Conservation (phyloP, 2,329 filamentous ascomycete species). For the Colletotrichum simmondsii region DNA sequence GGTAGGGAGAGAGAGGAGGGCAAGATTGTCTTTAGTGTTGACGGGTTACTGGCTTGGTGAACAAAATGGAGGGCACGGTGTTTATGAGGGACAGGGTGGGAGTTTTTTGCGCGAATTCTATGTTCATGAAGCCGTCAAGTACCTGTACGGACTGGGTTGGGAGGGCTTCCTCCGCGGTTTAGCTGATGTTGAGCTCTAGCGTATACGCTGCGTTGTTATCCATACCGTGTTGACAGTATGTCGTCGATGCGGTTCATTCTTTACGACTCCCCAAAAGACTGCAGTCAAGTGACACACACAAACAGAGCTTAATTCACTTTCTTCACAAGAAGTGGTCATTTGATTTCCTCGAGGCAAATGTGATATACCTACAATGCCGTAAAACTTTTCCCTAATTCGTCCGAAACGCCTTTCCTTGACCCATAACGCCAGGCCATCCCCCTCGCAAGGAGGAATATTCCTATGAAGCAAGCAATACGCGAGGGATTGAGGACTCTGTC, state of each 20-base stretch:
- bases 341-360: neutral
- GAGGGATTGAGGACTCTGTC: no score
- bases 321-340: neutral
- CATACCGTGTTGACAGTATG: neutral
- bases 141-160: neutral
- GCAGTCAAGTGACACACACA: neutral
- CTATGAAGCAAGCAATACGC: neutral
- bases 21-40: neutral
- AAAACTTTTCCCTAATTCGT: slow-evolving; percentile 11
- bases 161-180: neutral
- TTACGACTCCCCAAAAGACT: neutral
- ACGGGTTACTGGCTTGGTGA: neutral
- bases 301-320: neutral
- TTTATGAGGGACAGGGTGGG: neutral
- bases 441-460: neutral
- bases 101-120: neutral
- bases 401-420: slow-evolving; percentile 18
- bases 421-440: slow-evolving; percentile 7
- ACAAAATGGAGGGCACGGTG: neutral
- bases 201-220: neutral
- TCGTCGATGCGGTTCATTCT: neutral
- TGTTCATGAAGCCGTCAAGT: neutral
- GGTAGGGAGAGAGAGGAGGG: slow-evolving; percentile 45
- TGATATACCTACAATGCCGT: neutral
- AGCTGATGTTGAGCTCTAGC: neutral